Evolutionary conservation across 2,329 filamentous ascomycete genomes (phyloP), one percentile per base, ranked within the genome.

Genomic region (Fusarium anguioides): DNA sequence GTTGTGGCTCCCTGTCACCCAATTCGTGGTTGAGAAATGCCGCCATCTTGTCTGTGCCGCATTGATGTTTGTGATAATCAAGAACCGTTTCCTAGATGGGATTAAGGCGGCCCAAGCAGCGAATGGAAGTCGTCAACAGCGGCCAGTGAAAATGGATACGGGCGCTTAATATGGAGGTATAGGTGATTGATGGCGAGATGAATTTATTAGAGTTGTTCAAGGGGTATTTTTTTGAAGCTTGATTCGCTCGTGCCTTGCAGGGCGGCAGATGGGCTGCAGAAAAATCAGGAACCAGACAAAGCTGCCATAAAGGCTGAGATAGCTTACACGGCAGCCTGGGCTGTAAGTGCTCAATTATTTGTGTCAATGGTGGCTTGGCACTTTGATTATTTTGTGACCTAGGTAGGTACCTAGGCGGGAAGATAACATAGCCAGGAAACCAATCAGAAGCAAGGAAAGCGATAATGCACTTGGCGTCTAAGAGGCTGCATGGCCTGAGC

Each of bases 151-250:
- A 48, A 41, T 45, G 46, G 41, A 15, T 27, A 58, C 48, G 56
- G 66, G 66, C 66, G 66, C 66, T 69, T 68, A 69, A 33, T 24
- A 57, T 55, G 26, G 14, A 46, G 27, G 36, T 42, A 57, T 37
- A 20, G 45, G 39, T 40, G 31, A 39, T n/a, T 31, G 63, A 55
- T 36, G 45, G 40, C 35, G 41, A 63, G 37, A 46, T 17, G 21
- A 17, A 17, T 18, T n/a, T n/a, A n/a, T n/a, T 20, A 44, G 31
- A 52, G 61, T 55, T 65, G 52, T 67, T 47, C 26, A 45, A 33
- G 48, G 53, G 18, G 21, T 15, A 40, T 51, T 63, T 36, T n/a
- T 15, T 33, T 49, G 21, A 4, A 27, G 17, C 18, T 21, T 47
- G 20, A 53, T 53, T 54, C 27, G 61, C 21, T 49, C 45, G 64